Evolutionary conservation across 805 yeast genomes (phyloP), one percentile per base, ranked within the genome.

Genomic region (Nakazawaea sp.): DNA sequence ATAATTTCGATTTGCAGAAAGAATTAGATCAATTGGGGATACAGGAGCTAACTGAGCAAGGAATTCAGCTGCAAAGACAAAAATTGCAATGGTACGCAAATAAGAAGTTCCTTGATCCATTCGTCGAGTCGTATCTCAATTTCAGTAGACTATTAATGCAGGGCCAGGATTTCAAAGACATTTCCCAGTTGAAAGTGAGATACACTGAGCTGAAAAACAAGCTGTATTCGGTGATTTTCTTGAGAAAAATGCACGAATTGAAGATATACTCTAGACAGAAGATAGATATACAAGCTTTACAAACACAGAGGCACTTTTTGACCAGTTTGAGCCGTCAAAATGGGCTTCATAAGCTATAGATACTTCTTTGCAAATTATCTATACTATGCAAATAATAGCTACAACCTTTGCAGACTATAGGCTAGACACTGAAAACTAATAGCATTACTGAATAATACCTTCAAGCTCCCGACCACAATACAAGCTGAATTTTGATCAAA

Each of bases 131-230:
- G 9, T 32, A 32, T 18, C 3, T 37, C 4, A 19, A 20, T 5
- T 37, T 37, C 15, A 24, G 29, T 5, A 27, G 32, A 19, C 32
- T 31, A 6, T 32, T 37, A 26, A 5, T 20, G 9, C 15, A 11
- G 3, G 35, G 27, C 19, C 18, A 36, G 18, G 40, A 36, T 20
- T 6, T 13, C 12, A 19, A 30, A 11, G 13, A 31, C 27, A 10
- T 37, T 24, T 20, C 21, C 17, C n/a, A 20, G 11, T 9, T 17
- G 9, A 7, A 20, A 20, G 25, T 32, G 6, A 27, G 11, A 10
- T 37, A 15, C 27, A 21, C 21, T 16, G 40, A 37, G 26, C 32
- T 33, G 18, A 37, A 17, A 20, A 37, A 32, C 13, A 37, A 37
- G 15, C 28, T 32, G 16, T 37, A 26, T 24, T 24, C 24, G 15